A percentile compares a stretch with the other conserved stretches of the same genome.
phyloP scores from a whole-genome alignment of 2,329 filamentous ascomycete species.

The Cladosporium velox region DNA sequence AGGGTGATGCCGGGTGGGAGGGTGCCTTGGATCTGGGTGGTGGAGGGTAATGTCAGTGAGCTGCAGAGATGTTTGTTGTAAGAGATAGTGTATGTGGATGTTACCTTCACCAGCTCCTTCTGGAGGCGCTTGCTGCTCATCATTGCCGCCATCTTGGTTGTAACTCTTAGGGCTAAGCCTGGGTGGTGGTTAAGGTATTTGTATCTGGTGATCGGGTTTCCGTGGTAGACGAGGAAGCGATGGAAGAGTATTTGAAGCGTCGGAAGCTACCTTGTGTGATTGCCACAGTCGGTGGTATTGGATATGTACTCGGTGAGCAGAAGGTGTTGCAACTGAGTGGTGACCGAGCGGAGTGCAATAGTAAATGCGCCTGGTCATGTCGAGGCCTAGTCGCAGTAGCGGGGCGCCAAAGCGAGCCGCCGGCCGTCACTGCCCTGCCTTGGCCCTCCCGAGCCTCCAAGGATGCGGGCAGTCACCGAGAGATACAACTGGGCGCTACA shows the following conservation, averaged over 20 bases:
- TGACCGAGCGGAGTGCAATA: not conserved
- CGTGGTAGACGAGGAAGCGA: not conserved
- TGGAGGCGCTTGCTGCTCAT: conserved; percentile 45
- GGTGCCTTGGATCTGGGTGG: conserved; percentile 55
- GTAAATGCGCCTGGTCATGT: not conserved
- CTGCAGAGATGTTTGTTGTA: not conserved
- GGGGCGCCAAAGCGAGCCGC: not conserved
- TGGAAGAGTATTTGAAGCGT: not conserved
- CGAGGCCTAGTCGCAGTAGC: not conserved
- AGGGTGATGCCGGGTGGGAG: conserved; percentile 72
- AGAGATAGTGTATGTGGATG: not conserved
- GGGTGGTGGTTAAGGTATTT: not conserved
- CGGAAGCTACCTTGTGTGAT: not conserved
- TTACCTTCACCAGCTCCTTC: conserved; percentile 60
- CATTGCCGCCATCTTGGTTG: conserved; percentile 36
- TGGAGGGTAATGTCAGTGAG: not conserved
- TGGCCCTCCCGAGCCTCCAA: not conserved
- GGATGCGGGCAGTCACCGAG: not conserved
- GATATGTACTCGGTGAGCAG: not conserved
- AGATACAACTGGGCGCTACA: not conserved
- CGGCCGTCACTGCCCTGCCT: not conserved
- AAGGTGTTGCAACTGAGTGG: not conserved
- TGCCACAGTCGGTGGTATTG: not conserved
- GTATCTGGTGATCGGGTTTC: not conserved
- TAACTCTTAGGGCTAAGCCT: not conserved